Base-by-base conservation (phyloP, 176 grass and related monocot species). In the Carex cristatella region DNA sequence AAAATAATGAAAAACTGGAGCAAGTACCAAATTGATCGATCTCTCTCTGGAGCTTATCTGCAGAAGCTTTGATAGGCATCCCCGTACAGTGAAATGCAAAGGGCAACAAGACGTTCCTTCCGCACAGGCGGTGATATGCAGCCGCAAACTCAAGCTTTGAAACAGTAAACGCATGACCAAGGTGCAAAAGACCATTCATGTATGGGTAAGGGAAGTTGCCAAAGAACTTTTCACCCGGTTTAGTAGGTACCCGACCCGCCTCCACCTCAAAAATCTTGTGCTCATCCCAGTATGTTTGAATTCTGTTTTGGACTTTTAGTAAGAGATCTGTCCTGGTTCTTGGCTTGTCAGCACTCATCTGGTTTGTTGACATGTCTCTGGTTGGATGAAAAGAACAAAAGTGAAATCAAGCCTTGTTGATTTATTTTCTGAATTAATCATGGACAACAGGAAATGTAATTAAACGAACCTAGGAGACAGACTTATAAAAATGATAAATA, bases 81-180 rank as follows among this genome's bases (percentile, higher is more conserved):
- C 94, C 91, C n/a, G 94, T 93, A 70, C 89, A 93, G 46, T 96
- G 91, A 62, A 96, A 93, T 81, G 86, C 91, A 85, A 96, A 96
- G 3, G 87, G 89, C 40, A 96, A 60, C 23, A 93, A 59, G 3
- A 93, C 91, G 61, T 96, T 96, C 70, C 86, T 81, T 18, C 93
- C 93, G 10, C 87, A 79, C 38, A 95, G 83, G 8, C 90, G 79
- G 61, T 91, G 93, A 73, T 89, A 95, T 15, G 90, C 87, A 69
- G 93, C 88, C 61, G 72, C 90, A 19, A 95, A 95, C 83, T 95
- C 93, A 16, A 95, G 90, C 66, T 95, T 95, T 58, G 93, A 95
- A 65, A 95, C 3, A 4, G 90, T 71, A 81, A 95, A 95, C 31
- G 84, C 93, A 84, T 95, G 90, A 38, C 93, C 93, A 73, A 92